Conservation (phyloP, 2,329 filamentous ascomycete species). For the Didymella keratinophila region DNA sequence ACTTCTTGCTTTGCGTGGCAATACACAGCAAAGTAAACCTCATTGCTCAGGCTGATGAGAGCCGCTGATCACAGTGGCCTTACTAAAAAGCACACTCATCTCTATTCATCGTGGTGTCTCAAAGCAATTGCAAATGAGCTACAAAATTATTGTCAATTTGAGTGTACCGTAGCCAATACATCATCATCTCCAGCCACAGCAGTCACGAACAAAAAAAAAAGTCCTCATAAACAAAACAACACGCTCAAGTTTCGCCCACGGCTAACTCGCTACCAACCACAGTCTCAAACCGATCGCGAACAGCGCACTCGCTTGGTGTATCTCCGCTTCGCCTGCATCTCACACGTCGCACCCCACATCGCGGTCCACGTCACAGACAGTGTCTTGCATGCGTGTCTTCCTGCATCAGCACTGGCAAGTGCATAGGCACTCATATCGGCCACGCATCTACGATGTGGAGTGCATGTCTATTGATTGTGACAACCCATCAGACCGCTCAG, state of each 20-base stretch:
- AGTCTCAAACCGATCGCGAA: not conserved
- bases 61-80: not conserved
- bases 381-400: conserved; percentile 1
- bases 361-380: conserved; percentile 20
- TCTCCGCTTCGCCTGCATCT: not conserved
- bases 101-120: not conserved
- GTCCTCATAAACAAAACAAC: not conserved
- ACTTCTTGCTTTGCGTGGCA: not conserved
- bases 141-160: too few relatives aligned
- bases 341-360: conserved; percentile 12
- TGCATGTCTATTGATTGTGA: not conserved
- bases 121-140: too few relatives aligned
- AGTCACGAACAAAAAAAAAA: too few relatives aligned
- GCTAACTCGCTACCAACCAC: not conserved
- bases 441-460: not conserved
- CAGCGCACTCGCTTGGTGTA: not conserved
- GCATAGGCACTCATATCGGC: not conserved
- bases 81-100: not conserved
- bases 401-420: not conserved
- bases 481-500: not conserved
- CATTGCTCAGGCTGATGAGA: not conserved
- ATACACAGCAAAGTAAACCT: not conserved
- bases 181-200: too few relatives aligned
- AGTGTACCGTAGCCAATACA: too few relatives aligned
- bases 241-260: not conserved